phyloP scores from a whole-genome alignment of 352 stramenopile species.

The Pythium graminicola region DNA sequence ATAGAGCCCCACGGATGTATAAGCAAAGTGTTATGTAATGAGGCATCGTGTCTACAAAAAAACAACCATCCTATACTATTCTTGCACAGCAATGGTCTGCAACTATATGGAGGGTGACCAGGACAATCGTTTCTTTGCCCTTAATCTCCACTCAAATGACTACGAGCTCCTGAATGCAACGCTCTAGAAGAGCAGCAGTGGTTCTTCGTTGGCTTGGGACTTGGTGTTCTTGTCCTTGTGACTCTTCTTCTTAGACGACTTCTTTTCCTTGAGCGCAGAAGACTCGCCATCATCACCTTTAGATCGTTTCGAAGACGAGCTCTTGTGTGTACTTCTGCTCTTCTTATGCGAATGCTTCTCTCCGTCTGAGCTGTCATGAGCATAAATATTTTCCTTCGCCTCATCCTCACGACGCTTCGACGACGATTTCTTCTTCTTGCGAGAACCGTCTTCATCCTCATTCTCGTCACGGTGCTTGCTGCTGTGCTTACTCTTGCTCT shows the following conservation, averaged over 20 bases:
- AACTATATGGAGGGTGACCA: background rate
- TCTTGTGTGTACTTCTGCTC: constrained; percentile 27
- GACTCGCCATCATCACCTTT: constrained; percentile 6
- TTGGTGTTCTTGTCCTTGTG: constrained; percentile 29
- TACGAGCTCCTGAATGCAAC: too few species aligned
- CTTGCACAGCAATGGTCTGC: background rate
- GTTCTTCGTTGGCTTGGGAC: constrained; percentile 37
- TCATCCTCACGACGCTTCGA: constrained; percentile 27
- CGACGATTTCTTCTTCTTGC: constrained; percentile 34
- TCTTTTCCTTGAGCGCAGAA: constrained; percentile 29
- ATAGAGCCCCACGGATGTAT: constrained; percentile 3
- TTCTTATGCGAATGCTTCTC: constrained; percentile 36
- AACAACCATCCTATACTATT: too few species aligned
- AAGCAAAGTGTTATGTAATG: constrained; percentile 3
- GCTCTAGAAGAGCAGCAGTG: constrained; percentile 64
- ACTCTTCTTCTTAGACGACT: constrained; percentile 43
- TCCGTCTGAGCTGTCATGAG: constrained; percentile 32
- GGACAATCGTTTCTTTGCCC: too few species aligned
- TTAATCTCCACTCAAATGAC: too few species aligned
- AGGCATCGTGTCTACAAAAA: background rate
- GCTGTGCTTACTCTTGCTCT: constrained; percentile 22
- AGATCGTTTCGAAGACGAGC: constrained; percentile 11
- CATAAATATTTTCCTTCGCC: constrained; percentile 47
- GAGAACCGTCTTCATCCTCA: constrained; percentile 17
- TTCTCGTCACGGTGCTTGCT: constrained; percentile 30